Percentiles rank a stretch among this genome's conserved stretches.
phyloP scores from a whole-genome alignment of 352 stramenopile genomes.

The Thalassiosira hispida region DNA sequence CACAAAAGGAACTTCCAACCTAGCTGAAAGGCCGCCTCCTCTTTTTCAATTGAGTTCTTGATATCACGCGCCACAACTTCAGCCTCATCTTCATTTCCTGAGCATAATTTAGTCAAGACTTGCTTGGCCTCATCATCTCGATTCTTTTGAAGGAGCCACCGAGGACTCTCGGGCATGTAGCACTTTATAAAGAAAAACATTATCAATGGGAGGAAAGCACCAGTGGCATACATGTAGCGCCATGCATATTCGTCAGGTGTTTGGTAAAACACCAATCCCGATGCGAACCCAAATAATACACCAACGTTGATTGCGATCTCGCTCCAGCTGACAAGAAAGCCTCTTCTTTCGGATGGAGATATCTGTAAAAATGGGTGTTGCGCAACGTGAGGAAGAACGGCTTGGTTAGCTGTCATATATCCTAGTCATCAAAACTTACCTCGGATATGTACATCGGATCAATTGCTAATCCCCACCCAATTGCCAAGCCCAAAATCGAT shows the following conservation, averaged over 20 bases:
- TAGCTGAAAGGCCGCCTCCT: conserved; percentile 62
- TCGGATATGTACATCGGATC: conserved; percentile 86
- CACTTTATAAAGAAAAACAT: no score
- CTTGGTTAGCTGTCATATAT: no score
- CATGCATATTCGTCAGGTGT: conserved; percentile 64
- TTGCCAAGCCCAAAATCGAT: conserved; percentile 79
- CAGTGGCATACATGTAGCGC: conserved; percentile 84
- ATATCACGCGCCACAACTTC: conserved; percentile 78
- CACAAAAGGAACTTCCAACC: conserved; percentile 67
- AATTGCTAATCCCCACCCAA: conserved; percentile 80
- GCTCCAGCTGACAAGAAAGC: conserved; percentile 84
- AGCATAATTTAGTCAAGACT: conserved; percentile 80
- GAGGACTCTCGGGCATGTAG: conserved; percentile 87
- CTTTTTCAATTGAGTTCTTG: conserved; percentile 66
- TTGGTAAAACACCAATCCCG: conserved; percentile 64
- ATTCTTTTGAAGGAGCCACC: conserved; percentile 83
- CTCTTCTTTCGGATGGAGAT: conserved; percentile 77
- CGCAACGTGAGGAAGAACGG: no score
- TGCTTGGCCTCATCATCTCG: conserved; percentile 66
- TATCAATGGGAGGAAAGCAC: conserved; percentile 78
- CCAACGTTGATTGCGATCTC: conserved; percentile 83
- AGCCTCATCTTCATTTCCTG: conserved; percentile 67
- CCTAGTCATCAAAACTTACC: no score
- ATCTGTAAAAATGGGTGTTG: no score
- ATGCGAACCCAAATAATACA: conserved; percentile 84